Evolutionary conservation across 306 rosid genomes (phyloP).

Genomic region (Rubus parviflorus): DNA sequence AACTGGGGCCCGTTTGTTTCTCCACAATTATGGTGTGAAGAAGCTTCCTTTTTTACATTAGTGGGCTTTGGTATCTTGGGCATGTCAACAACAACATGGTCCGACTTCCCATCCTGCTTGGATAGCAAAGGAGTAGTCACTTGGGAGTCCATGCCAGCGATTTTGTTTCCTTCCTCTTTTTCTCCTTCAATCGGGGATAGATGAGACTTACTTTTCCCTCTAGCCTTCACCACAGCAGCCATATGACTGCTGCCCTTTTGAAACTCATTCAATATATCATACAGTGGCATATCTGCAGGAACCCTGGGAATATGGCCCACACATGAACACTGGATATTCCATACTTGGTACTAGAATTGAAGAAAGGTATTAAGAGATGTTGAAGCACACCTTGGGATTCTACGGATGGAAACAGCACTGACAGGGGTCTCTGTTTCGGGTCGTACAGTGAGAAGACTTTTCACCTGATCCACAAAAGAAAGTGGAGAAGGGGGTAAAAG

Average conservation of each 20-base stretch:
- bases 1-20: slow-evolving; percentile 36
- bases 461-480: slow-evolving; percentile 55
- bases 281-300: slow-evolving; percentile 97
- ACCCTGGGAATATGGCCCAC: slow-evolving; percentile 57
- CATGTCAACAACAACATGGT: slow-evolving; percentile 61
- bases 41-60: slow-evolving; percentile 30
- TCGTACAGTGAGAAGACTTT: slow-evolving; percentile 92
- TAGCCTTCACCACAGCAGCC: slow-evolving; percentile 92
- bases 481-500: slow-evolving; percentile 14
- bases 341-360: slow-evolving; percentile 14
- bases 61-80: slow-evolving; percentile 53
- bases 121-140: slow-evolving; percentile 70
- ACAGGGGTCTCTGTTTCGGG: slow-evolving; percentile 98
- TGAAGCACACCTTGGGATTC: slow-evolving; percentile 83
- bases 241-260: slow-evolving; percentile 98
- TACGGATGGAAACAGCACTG: slow-evolving; percentile 87
- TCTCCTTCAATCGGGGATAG: slow-evolving; percentile 46
- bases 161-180: slow-evolving; percentile 42
- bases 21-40: slow-evolving; percentile 38
- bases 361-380: slow-evolving; percentile 13
- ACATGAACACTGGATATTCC: slow-evolving; percentile 25
- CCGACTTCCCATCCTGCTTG: slow-evolving; percentile 44
- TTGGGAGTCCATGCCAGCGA: slow-evolving; percentile 36
- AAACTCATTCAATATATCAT: slow-evolving; percentile 94
- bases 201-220: slow-evolving; percentile 51